These are phyloP conservation scores for Coniochaeta sp. DNA, from an alignment of 2,329 filamentous ascomycete species.

Conservation along the genomic window DNA sequence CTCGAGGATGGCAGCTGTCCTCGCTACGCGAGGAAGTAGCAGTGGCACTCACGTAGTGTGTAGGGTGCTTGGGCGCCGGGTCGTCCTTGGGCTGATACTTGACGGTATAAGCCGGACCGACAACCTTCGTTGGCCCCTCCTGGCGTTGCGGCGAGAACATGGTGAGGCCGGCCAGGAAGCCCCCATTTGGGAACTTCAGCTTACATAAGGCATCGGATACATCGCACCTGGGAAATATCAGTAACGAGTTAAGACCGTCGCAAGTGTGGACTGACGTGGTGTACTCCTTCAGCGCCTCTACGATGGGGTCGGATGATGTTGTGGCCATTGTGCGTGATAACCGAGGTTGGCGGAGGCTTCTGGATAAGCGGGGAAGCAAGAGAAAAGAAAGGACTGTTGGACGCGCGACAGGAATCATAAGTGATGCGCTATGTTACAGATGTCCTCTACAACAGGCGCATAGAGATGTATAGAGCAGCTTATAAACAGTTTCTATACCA, in stretches of 20 bases:
- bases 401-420: no score
- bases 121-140: constrained; percentile 41
- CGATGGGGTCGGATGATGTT: constrained; percentile 14
- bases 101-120: constrained; percentile 48
- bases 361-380: background rate
- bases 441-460: no score
- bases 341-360: background rate
- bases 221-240: constrained; percentile 29
- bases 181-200: constrained; percentile 38
- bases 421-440: no score
- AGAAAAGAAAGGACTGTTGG: no score
- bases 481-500: no score
- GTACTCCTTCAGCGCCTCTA: constrained; percentile 22
- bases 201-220: constrained; percentile 45
- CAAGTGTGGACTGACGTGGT: constrained; percentile 18
- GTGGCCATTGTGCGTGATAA: background rate
- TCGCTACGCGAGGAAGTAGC: background rate
- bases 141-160: constrained; percentile 47
- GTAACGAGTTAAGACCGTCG: background rate
- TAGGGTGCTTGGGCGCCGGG: constrained; percentile 33
- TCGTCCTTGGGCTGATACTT: constrained; percentile 39
- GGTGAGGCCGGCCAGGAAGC: constrained; percentile 44
- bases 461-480: no score
- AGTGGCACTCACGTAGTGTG: constrained; percentile 28
- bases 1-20: no score